Evolutionary conservation across 352 stramenopile species (phyloP).

Genomic region (Thraustochytrium striatum): DNA sequence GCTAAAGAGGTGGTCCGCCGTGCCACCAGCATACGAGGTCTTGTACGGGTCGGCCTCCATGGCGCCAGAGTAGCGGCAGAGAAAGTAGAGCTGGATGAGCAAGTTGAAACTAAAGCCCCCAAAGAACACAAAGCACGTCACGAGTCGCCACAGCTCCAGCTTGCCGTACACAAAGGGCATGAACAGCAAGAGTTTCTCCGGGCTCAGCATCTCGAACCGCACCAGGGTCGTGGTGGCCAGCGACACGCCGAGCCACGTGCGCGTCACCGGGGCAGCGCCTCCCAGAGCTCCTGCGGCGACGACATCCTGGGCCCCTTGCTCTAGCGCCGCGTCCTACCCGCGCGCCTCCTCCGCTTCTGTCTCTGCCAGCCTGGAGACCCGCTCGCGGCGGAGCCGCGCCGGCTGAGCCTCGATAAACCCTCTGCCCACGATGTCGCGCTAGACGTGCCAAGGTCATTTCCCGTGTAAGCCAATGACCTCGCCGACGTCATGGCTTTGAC

Average conservation of each 20-base stretch:
- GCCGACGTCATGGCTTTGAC: too few species aligned
- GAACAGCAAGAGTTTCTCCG: not conserved
- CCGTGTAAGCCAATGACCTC: too few species aligned
- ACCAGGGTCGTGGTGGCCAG: not conserved
- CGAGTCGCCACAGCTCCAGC: slow-evolving; percentile 69
- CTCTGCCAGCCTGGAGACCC: too few species aligned
- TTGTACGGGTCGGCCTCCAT: slow-evolving; percentile 76
- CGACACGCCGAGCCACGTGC: slow-evolving; percentile 23
- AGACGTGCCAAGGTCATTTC: too few species aligned
- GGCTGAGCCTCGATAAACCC: too few species aligned
- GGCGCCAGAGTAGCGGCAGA: slow-evolving; percentile 75
- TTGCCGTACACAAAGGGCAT: not conserved
- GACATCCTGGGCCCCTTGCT: slow-evolving; percentile 11
- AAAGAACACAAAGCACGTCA: slow-evolving; percentile 79
- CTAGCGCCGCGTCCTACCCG: too few species aligned
- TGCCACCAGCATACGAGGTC: slow-evolving; percentile 64
- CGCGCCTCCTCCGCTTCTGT: too few species aligned
- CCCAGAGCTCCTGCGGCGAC: slow-evolving; percentile 43
- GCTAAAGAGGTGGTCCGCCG: slow-evolving; percentile 80
- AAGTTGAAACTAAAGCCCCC: slow-evolving; percentile 78
- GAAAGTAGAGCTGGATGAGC: slow-evolving; percentile 81
- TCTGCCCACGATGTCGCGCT: too few species aligned
- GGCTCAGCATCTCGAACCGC: not conserved
- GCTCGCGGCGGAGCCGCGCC: too few species aligned
- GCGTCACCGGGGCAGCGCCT: slow-evolving; percentile 22